Base-by-base conservation (phyloP, 139 green algal species). In the Haematococcus lacustris region DNA sequence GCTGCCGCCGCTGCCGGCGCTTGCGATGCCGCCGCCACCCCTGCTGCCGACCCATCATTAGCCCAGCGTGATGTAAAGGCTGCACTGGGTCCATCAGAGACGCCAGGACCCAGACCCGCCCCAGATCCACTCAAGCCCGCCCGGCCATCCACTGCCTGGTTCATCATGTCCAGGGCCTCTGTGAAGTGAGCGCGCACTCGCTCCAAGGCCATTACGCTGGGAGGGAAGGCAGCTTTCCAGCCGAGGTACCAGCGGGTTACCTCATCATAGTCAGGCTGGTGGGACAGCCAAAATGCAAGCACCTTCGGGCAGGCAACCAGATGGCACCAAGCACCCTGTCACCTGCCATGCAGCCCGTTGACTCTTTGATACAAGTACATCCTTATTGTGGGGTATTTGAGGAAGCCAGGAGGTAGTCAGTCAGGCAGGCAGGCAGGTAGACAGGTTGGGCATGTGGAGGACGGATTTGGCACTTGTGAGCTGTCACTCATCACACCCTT, bases 181-280 rank as follows among this genome's bases (percentile, higher is more conserved):
- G 83, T 91, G 41, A 98, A 85, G 62, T 93, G 85, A 41, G 74
- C 67, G 0, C 89, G 82, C 3, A 98, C 82, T 6, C 85, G 81
- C 53, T 94, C 82, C 25, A 93, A 76, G 39, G 92, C 85, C 23
- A 89, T 68, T n/a, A 98, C 64, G 64, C 86, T 73, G 5, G 50
- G 38, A 21, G 51, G 73, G 65, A 78, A 78, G 28, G 53, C 33
- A 2, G 43, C 78, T 80, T 98, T 98, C 94, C 94, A 98, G 21
- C 86, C 87, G 35, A 95, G 81, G 84, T 97, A 98, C 93, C 93
- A 98, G 28, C 81, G 70, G 0, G 87, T 91, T 40, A 98, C 90
- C 77, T 98, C 92, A 68, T 97, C 93, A 41, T 89, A 93, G 78
- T 98, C 84, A 1, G 88, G 88, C 2, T 33, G 76, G 53, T 80